These are phyloP conservation scores for Clarireedia sp. DNA, from an alignment of 2,329 filamentous ascomycete genomes.

Conservation along the genomic window DNA sequence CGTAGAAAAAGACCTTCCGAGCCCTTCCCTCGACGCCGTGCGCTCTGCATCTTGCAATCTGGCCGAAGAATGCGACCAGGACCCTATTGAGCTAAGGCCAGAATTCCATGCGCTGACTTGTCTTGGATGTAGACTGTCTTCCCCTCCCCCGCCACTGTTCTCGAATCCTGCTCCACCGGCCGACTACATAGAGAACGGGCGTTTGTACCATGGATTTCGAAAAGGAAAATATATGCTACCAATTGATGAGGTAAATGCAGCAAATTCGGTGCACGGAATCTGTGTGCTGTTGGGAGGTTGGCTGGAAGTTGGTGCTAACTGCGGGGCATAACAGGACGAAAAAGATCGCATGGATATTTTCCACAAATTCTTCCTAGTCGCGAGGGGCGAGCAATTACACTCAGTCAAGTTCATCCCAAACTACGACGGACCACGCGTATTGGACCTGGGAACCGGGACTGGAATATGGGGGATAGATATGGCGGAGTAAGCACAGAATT, in stretches of 20 bases:
- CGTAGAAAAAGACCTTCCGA: not conserved
- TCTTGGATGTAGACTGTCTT: not conserved
- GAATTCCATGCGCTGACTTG: not conserved
- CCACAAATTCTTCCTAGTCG: slow-evolving; percentile 66
- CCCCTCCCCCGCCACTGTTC: not conserved
- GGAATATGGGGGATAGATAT: slow-evolving; percentile 90
- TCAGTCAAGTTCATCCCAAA: slow-evolving; percentile 26
- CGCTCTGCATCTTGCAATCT: not conserved
- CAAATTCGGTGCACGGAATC: no score
- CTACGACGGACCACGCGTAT: slow-evolving; percentile 35
- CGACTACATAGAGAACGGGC: slow-evolving; percentile 55
- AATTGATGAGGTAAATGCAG: slow-evolving; percentile 57
- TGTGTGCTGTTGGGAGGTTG: not conserved
- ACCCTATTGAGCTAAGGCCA: not conserved
- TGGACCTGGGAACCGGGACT: slow-evolving; percentile 75
- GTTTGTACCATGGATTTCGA: slow-evolving; percentile 60
- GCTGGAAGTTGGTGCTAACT: slow-evolving; percentile 10
- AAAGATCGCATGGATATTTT: slow-evolving; percentile 74
- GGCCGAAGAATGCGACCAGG: not conserved
- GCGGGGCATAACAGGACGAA: slow-evolving; percentile 45
- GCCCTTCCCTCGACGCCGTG: no score
- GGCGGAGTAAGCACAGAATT: slow-evolving; percentile 52
- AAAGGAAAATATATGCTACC: slow-evolving; percentile 68
- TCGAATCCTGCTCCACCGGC: slow-evolving; percentile 15
- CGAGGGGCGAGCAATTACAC: slow-evolving; percentile 43